phyloP scores from a whole-genome alignment of 2,329 filamentous ascomycete genomes.

The Colletotrichum eremochloae region DNA sequence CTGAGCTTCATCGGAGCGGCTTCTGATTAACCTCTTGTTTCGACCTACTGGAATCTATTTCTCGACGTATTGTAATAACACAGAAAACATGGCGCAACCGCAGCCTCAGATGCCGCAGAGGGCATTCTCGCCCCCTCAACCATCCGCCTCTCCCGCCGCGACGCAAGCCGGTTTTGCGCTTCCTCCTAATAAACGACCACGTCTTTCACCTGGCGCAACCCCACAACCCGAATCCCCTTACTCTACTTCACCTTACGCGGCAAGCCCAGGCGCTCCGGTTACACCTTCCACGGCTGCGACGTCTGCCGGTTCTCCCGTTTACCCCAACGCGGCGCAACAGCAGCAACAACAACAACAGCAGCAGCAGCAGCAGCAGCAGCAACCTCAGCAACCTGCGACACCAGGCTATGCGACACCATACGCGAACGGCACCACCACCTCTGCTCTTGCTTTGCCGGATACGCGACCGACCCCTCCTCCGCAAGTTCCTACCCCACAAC shows the following conservation, averaged over 20 bases:
- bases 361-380: constrained; percentile 14
- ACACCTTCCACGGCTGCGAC: constrained; percentile 57
- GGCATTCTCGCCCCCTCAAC: constrained; percentile 73
- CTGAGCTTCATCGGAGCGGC: constrained; percentile 47
- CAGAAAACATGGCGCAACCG: constrained; percentile 68
- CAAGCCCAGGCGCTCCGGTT: constrained; percentile 59
- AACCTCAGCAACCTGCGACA: constrained; percentile 45
- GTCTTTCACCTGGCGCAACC: constrained; percentile 76
- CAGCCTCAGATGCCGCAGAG: constrained; percentile 66
- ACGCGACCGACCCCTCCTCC: constrained; percentile 42
- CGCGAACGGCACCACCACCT: constrained; percentile 54
- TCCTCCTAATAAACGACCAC: constrained; percentile 80
- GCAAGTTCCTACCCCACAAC: constrained; percentile 43
- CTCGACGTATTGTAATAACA: constrained; percentile 13
- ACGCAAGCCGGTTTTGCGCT: constrained; percentile 67
- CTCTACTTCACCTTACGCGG: constrained; percentile 63
- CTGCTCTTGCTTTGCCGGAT: constrained; percentile 44
- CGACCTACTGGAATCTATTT: constrained; percentile 28
- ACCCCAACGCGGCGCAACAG: constrained; percentile 41
- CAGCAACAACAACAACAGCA: constrained; percentile 22
- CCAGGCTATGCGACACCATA: constrained; percentile 54
- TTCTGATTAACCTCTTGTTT: constrained; percentile 37
- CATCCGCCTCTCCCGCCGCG: constrained; percentile 71
- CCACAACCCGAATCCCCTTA: constrained; percentile 77
- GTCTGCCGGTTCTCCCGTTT: constrained; percentile 53